These are phyloP conservation scores for Aureobasidium subglaciale DNA, from an alignment of 2,329 filamentous ascomycete species.

Conservation along the genomic window DNA sequence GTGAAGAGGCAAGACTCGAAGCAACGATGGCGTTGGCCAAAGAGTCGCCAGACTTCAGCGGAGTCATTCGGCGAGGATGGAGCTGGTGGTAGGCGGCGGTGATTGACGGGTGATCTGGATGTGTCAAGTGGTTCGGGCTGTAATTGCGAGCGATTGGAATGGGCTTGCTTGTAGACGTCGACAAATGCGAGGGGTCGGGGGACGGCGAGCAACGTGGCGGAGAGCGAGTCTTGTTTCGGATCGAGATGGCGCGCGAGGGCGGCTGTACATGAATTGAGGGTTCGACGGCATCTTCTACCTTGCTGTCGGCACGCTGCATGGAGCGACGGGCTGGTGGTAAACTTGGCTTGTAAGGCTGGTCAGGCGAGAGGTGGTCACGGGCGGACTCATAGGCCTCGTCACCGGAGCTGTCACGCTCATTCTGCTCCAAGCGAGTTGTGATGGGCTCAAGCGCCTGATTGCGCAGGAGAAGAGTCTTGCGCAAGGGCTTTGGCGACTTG, in stretches of 20 bases:
- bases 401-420: conserved; percentile 19
- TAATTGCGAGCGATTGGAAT: conserved; percentile 53
- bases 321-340: conserved; percentile 31
- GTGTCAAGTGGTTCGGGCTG: conserved; percentile 59
- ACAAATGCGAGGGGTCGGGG: conserved; percentile 26
- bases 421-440: conserved; percentile 1
- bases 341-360: conserved; percentile 22
- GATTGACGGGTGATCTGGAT: conserved; percentile 21
- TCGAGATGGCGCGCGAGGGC: not conserved
- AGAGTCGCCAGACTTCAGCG: conserved; percentile 53
- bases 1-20: conserved; percentile 59
- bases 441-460: conserved; percentile 6
- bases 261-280: conserved; percentile 8
- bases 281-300: not conserved
- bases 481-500: conserved; percentile 35
- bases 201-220: conserved; percentile 21
- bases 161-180: conserved; percentile 31
- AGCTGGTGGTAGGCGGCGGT: conserved; percentile 28
- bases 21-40: conserved; percentile 70
- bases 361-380: conserved; percentile 15
- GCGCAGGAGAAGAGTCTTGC: conserved; percentile 17
- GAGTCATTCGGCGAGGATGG: conserved; percentile 32
- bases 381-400: conserved; percentile 22
- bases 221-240: not conserved
- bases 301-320: conserved; percentile 18